Evolutionary conservation across 75 land plant species (phyloP), one percentile per base, ranked within the genome.

Genomic region (Larix kaempferi): DNA sequence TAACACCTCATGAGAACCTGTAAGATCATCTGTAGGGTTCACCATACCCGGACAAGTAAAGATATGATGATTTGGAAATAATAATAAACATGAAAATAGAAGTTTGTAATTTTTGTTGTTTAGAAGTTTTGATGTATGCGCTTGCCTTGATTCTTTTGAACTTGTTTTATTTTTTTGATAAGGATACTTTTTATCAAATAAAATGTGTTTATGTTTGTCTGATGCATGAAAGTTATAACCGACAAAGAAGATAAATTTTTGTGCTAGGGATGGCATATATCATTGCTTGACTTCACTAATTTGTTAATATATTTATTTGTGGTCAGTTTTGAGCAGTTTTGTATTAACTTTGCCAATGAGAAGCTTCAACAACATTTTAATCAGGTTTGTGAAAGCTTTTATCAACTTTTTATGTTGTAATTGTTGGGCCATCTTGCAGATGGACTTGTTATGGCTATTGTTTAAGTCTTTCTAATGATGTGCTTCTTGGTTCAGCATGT

Each of bases 361-460:
- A 91, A 90, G 75, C 85, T 92, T 77, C 94, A 92, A 58, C 94
- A 92, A 59, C 94, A 92, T 82, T 92, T 92, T 75, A 92, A 92
- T 82, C 88, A 92, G 89, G 92, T 90, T 22, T 25, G 39, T 26
- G 21, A 29, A 54, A 52, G 26, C 1, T 17, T 41, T 44, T 12
- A 41, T n/a, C 54, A n/a, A 17, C 54, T n/a, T 49, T 49, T 49
- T 49, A 44, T 11, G 54, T 49, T 6, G 52, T 6, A n/a, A 35
- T 35, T 69, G 41, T 69, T 10, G 22, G 4, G 23, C 41, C 4
- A 19, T 37, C 25, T 69, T 69, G 73, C 54, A 69, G 41, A 41
- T 23, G 39, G 23, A 8, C 13, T 69, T 67, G 72, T 35, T 65
- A 35, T 33, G 22, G 73, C 10, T 12, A 39, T 25, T 21, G 22